Base-by-base conservation (phyloP, 805 yeast species). In the Yamadazyma tumulicola region DNA sequence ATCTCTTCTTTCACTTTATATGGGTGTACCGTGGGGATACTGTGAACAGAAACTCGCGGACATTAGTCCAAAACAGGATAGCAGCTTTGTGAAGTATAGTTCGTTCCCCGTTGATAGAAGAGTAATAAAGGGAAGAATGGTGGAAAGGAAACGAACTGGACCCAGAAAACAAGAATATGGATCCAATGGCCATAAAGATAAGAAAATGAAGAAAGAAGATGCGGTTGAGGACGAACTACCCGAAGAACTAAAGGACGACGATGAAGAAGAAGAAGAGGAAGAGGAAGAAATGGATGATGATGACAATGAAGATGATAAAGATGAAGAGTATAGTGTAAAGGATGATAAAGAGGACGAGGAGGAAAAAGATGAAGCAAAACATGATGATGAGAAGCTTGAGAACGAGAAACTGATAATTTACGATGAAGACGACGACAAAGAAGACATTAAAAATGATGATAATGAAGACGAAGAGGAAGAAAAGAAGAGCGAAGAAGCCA, bases 291-390 rank as follows among this genome's bases (percentile, higher is more conserved):
- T 51, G 12, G 59, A 54, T 12, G 61, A 57, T 9, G 45, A 40
- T 11, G 42, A 44, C 7, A 46, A 45, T 12, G 19, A 21, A 17
- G 52, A 53, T 8, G 47, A 43, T 16, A 51, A 39, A 18, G 48
- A 43, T 23, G 50, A 33, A 11, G 53, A 37, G 10, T 21, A 9
- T 21, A 6, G 72, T 61, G 30, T 68, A 65, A 32, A 69, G 64
- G 34, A 49, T 50, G 44, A 67, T 65, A 34, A 52, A 71, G 39
- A 64, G 56, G 23, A 66, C 69, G 4, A 64, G 68, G 3, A 27
- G 18, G 32, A 17, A 20, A 28, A 32, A 6, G 7, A 13, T 9
- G 25, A 46, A 8, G 44, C 39, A 7, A 43, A 46, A 12, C 49
- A 42, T 12, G 42, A 39, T 9, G 51, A 46, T 3, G 50, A 47